A percentile compares a stretch with the other conserved stretches of the same genome.
phyloP scores from a whole-genome alignment of 2,329 filamentous ascomycete genomes.

The Fusarium sp. region DNA sequence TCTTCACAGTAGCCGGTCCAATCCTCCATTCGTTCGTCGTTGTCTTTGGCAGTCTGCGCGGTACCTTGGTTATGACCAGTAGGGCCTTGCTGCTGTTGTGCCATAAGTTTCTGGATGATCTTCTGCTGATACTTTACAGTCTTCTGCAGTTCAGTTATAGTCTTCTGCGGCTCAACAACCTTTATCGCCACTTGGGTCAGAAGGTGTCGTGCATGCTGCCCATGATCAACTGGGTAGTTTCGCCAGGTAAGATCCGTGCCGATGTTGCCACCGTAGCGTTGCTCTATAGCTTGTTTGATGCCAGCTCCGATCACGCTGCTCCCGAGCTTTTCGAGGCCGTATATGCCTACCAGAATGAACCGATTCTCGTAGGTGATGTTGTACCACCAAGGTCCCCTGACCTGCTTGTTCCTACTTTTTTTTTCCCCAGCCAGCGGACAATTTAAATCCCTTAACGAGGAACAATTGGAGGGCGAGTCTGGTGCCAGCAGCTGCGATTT shows the following conservation, averaged over 20 bases:
- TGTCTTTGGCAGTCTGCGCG: not conserved
- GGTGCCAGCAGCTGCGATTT: too few species aligned
- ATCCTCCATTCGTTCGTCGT: not conserved
- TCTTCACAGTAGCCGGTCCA: not conserved
- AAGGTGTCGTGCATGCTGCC: not conserved
- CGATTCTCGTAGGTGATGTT: not conserved
- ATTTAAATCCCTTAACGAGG: too few species aligned
- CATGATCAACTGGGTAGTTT: not conserved
- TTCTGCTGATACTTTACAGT: too few species aligned
- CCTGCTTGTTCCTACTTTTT: not conserved
- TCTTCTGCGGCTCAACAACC: rapidly evolving
- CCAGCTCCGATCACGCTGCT: too few species aligned
- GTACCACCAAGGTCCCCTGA: not conserved
- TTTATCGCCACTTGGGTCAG: not conserved
- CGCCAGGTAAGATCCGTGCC: not conserved
- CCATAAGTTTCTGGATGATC: too few species aligned
- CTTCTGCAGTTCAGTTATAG: not conserved
- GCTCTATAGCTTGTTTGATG: too few species aligned
- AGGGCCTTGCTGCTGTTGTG: not conserved
- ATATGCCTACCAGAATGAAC: not conserved
- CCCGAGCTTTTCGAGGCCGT: not conserved
- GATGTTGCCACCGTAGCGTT: not conserved
- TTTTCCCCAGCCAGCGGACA: not conserved
- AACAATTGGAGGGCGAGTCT: too few species aligned
- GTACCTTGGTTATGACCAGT: not conserved